phyloP scores from a whole-genome alignment of 2,329 filamentous ascomycete species.

The Dactylellina leptospora region DNA sequence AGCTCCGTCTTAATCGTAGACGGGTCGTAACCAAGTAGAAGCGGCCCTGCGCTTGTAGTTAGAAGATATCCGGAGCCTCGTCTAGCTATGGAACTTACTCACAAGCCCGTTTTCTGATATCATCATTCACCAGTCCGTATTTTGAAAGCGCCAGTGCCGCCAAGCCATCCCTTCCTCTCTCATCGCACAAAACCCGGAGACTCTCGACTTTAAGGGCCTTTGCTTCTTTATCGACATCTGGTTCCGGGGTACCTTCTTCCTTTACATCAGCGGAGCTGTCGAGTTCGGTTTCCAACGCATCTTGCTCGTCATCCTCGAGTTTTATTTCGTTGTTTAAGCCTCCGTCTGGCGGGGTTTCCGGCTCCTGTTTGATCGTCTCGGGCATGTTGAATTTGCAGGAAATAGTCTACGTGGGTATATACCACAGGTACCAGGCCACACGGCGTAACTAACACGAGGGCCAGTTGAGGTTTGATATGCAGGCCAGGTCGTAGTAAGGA shows the following conservation, averaged over 20 bases:
- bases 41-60: constrained; percentile 53
- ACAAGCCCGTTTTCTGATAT: constrained; percentile 57
- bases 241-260: constrained; percentile 14
- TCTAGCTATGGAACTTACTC: constrained; percentile 12
- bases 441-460: not conserved
- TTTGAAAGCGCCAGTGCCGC: constrained; percentile 54
- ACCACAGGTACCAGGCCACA: no score
- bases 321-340: constrained; percentile 28
- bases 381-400: constrained; percentile 16
- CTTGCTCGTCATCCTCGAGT: constrained; percentile 53
- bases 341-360: constrained; percentile 9
- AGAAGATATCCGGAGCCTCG: not conserved
- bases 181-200: constrained; percentile 53
- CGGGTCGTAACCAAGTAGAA: constrained; percentile 61
- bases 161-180: constrained; percentile 54
- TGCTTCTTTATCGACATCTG: constrained; percentile 29
- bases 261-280: constrained; percentile 51
- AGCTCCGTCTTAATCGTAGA: constrained; percentile 50
- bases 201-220: constrained; percentile 54
- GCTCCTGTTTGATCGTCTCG: constrained; percentile 53
- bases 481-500: no score
- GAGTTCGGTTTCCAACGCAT: constrained; percentile 7
- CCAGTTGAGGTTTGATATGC: not conserved
- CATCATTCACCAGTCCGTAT: constrained; percentile 56
- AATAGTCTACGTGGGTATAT: not conserved